Percentiles rank a stretch among this genome's conserved stretches.
These are phyloP conservation scores for Aspergillus brunneoviolaceus DNA, from an alignment of 2,329 filamentous ascomycete species.

Conservation along the genomic window DNA sequence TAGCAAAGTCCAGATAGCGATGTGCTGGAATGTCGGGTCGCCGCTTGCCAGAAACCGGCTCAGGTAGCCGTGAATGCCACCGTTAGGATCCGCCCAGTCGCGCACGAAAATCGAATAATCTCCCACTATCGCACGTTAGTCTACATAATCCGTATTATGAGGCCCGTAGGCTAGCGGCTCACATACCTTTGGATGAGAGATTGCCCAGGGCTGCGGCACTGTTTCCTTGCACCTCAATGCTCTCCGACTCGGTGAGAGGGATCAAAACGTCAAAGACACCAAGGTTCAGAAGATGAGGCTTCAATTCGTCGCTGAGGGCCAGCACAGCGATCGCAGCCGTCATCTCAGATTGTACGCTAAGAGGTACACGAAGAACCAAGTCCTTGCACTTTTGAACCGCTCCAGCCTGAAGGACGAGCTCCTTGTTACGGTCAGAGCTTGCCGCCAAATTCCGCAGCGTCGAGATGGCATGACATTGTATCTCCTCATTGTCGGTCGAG, in stretches of 20 bases:
- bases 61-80: slow-evolving; percentile 93
- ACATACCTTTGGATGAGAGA: slow-evolving; percentile 88
- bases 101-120: slow-evolving; percentile 96
- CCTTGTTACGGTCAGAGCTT: slow-evolving; percentile 96
- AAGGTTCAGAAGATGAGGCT: slow-evolving; percentile 82
- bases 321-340: slow-evolving; percentile 98
- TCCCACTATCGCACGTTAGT: slow-evolving; percentile 63
- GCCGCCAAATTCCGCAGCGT: slow-evolving; percentile 93
- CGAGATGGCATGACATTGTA: slow-evolving; percentile 97
- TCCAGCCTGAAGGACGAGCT: slow-evolving; percentile 92
- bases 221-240: slow-evolving; percentile 97
- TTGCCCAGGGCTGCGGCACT: slow-evolving; percentile 95
- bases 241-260: slow-evolving; percentile 88
- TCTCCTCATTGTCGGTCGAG: slow-evolving; percentile 96
- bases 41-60: slow-evolving; percentile 89
- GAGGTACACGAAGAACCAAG: slow-evolving; percentile 84
- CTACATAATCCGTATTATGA: background rate
- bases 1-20: slow-evolving; percentile 95
- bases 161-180: background rate
- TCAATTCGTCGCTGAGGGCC: slow-evolving; percentile 91
- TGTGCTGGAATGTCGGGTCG: slow-evolving; percentile 97
- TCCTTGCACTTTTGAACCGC: slow-evolving; percentile 99
- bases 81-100: slow-evolving; percentile 88
- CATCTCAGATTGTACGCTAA: slow-evolving; percentile 98
- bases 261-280: slow-evolving; percentile 97